These are phyloP conservation scores for Mixia osmundae DNA, from an alignment of 1,284 basidiomycete genomes.

Conservation along the genomic window DNA sequence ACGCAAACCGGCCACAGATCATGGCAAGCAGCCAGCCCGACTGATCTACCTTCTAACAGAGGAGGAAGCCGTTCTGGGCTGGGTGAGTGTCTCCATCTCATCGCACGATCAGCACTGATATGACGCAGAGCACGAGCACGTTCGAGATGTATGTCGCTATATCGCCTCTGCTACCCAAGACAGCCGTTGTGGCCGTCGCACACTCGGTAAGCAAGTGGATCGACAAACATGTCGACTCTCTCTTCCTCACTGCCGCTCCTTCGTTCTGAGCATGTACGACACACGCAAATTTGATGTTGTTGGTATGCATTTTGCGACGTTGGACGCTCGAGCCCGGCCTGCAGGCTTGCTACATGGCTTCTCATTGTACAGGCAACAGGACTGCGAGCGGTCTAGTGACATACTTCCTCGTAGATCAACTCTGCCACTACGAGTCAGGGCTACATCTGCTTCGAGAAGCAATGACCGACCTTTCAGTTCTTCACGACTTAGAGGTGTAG, in stretches of 20 bases:
- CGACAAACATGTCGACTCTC: slow-evolving; percentile 49
- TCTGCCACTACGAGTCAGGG: no score
- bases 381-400: no score
- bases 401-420: no score
- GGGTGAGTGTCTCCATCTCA: slow-evolving; percentile 32
- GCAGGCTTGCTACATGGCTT: no score
- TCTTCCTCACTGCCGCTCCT: slow-evolving; percentile 33
- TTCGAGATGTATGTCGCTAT: slow-evolving; percentile 77
- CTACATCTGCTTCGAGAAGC: no score
- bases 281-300: no score
- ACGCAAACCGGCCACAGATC: slow-evolving; percentile 29
- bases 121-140: slow-evolving; percentile 54
- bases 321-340: no score
- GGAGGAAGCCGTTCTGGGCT: slow-evolving; percentile 68
- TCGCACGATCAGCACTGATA: neutral
- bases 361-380: no score
- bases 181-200: slow-evolving; percentile 57
- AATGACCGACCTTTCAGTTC: no score
- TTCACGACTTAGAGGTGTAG: no score
- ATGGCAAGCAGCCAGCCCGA: slow-evolving; percentile 42
- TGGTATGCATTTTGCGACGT: no score
- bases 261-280: slow-evolving; percentile 8
- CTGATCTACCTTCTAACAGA: slow-evolving; percentile 61
- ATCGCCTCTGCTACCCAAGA: slow-evolving; percentile 61
- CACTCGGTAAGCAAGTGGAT: slow-evolving; percentile 77